A percentile compares a stretch with the other conserved stretches of the same genome.
phyloP scores from a whole-genome alignment of 2,329 filamentous ascomycete species.

The Blastomyces silverae region DNA sequence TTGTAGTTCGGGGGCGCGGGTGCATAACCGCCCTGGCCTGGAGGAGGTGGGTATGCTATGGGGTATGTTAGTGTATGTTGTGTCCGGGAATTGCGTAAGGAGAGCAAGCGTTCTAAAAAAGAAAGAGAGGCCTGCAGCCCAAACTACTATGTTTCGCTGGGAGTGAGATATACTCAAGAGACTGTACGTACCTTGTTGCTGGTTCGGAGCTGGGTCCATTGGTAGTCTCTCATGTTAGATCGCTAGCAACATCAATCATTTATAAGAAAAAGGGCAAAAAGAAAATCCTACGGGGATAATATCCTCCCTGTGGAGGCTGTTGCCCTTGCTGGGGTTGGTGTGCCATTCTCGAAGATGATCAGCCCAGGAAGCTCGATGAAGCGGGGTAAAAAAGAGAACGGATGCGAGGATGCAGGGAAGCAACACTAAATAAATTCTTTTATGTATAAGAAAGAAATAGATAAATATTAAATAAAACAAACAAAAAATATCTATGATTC shows the following conservation, averaged over 20 bases:
- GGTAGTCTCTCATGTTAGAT: background rate
- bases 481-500: background rate
- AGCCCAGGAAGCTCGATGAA: background rate
- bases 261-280: background rate
- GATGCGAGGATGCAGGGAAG: no score
- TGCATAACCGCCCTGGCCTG: conserved; percentile 22
- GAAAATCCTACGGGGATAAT: conserved; percentile 26
- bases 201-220: conserved; percentile 2
- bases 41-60: conserved; percentile 18
- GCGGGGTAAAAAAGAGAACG: conserved; percentile 1
- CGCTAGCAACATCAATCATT: background rate
- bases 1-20: conserved; percentile 25
- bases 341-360: conserved; percentile 6
- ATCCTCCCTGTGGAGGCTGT: conserved; percentile 22
- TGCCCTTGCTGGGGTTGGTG: conserved; percentile 9
- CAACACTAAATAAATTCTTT: background rate
- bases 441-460: background rate
- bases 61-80: conserved; percentile 2
- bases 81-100: background rate
- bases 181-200: conserved; percentile 18
- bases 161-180: background rate
- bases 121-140: background rate
- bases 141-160: background rate
- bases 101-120: background rate
- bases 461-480: conserved; percentile 2